Percentiles rank a stretch among this genome's conserved stretches.
Conservation (phyloP, 306 rosid species). For the Malus orientalis region DNA sequence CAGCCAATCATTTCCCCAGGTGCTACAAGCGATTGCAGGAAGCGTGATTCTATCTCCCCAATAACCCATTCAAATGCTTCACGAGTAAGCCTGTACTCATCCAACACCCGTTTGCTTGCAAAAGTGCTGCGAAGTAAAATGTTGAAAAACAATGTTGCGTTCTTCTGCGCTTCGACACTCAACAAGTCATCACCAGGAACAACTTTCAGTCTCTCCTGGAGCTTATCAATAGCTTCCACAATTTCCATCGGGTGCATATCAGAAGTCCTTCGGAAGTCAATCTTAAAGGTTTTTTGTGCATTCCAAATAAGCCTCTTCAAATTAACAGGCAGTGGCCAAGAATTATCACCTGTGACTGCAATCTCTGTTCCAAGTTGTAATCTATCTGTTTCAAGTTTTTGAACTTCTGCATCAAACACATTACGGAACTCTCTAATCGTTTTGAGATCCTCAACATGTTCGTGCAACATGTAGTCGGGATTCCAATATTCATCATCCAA, state of each 20-base stretch:
- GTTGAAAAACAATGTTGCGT: slow-evolving; percentile 83
- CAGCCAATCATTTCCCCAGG: slow-evolving; percentile 99
- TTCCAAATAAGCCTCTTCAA: slow-evolving; percentile 97
- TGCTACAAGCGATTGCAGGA: slow-evolving; percentile 92
- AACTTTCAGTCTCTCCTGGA: slow-evolving; percentile 91
- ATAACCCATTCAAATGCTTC: slow-evolving; percentile 98
- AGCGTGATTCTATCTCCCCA: slow-evolving; percentile 95
- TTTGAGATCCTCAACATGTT: slow-evolving; percentile 92
- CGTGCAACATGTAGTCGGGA: slow-evolving; percentile 90
- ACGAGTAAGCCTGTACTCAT: slow-evolving; percentile 93
- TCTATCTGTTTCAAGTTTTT: slow-evolving; percentile 83
- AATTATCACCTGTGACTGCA: slow-evolving; percentile 75
- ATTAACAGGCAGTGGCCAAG: slow-evolving; percentile 92
- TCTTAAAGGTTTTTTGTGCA: slow-evolving; percentile 93
- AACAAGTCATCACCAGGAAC: slow-evolving; percentile 91
- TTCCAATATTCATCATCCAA: slow-evolving; percentile 92
- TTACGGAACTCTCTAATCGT: slow-evolving; percentile 90
- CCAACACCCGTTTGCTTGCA: slow-evolving; percentile 94
- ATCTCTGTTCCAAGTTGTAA: slow-evolving; percentile 83
- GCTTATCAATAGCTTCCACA: slow-evolving; percentile 97
- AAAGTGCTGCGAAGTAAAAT: slow-evolving; percentile 94
- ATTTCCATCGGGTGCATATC: slow-evolving; percentile 99
- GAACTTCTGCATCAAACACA: slow-evolving; percentile 95
- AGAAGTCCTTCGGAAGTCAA: slow-evolving; percentile 89
- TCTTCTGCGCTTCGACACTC: slow-evolving; percentile 96